phyloP scores from a whole-genome alignment of 176 grass and related monocot genomes.

The Paspalum vaginatum region DNA sequence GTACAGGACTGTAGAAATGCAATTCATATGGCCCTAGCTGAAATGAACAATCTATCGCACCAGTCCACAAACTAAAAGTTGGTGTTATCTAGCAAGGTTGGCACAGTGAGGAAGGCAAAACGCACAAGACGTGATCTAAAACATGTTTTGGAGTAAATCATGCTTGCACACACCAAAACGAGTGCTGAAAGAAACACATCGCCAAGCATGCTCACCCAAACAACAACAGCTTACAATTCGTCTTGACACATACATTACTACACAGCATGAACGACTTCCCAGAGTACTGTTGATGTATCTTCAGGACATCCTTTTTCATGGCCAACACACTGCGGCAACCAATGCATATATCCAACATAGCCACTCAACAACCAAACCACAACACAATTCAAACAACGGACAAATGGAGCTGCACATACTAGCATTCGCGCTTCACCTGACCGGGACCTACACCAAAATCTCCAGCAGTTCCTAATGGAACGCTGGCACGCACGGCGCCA shows the following conservation, averaged over 20 bases:
- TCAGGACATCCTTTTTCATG: background rate
- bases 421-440: background rate
- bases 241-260: background rate
- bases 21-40: background rate
- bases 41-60: background rate
- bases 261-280: background rate
- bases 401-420: background rate
- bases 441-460: background rate
- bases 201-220: background rate
- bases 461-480: background rate
- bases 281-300: background rate
- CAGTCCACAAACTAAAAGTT: background rate
- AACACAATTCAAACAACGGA: background rate
- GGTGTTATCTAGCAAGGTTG: background rate
- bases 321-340: too few relatives aligned
- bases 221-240: background rate
- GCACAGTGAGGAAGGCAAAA: background rate
- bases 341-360: background rate
- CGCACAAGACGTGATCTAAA: background rate
- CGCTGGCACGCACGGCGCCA: background rate
- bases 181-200: background rate
- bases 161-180: background rate
- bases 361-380: background rate
- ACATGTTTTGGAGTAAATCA: conserved; percentile 9
- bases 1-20: background rate